phyloP scores from a whole-genome alignment of 2,329 filamentous ascomycete genomes.

The Hortaea werneckii region DNA sequence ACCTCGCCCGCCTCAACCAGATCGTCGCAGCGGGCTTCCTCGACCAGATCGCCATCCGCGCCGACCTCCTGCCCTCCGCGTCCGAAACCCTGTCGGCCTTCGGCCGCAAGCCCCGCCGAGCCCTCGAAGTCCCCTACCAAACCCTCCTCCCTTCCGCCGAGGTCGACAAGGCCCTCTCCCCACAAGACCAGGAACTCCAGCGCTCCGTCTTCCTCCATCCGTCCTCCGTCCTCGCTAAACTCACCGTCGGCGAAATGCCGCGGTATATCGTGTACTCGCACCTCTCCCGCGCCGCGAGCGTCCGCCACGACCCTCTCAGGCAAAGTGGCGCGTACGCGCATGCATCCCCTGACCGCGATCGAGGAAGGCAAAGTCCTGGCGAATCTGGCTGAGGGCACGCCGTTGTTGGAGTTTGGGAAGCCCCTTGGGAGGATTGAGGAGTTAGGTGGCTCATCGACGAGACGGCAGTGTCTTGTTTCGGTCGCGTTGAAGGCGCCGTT shows the following conservation, averaged over 20 bases:
- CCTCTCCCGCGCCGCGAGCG: conserved; percentile 59
- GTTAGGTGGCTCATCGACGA: conserved; percentile 32
- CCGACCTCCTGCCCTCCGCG: conserved; percentile 53
- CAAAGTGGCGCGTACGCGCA: conserved; percentile 62
- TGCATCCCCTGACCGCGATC: conserved; percentile 75
- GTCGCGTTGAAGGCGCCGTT: conserved; percentile 48
- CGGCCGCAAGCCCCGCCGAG: conserved; percentile 62
- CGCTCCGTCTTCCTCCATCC: conserved; percentile 80
- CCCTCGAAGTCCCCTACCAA: conserved; percentile 85
- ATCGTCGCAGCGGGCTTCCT: conserved; percentile 88
- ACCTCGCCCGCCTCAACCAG: conserved; percentile 70
- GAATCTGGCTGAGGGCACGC: conserved; percentile 72
- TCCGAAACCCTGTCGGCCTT: conserved; percentile 48
- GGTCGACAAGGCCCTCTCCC: conserved; percentile 12
- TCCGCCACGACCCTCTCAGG: conserved; percentile 31
- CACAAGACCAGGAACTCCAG: conserved; percentile 41
- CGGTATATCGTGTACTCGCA: conserved; percentile 81
- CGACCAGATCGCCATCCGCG: conserved; percentile 86
- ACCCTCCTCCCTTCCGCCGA: conserved; percentile 63
- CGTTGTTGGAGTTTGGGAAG: conserved; percentile 75
- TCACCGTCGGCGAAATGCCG: conserved; percentile 63
- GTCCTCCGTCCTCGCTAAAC: conserved; percentile 63
- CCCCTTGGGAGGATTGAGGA: conserved; percentile 70
- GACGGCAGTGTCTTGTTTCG: conserved; percentile 73
- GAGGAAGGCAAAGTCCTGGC: conserved; percentile 61